Base-by-base conservation (phyloP, 2,329 filamentous ascomycete species). In the Cryphonectria nitschkei region DNA sequence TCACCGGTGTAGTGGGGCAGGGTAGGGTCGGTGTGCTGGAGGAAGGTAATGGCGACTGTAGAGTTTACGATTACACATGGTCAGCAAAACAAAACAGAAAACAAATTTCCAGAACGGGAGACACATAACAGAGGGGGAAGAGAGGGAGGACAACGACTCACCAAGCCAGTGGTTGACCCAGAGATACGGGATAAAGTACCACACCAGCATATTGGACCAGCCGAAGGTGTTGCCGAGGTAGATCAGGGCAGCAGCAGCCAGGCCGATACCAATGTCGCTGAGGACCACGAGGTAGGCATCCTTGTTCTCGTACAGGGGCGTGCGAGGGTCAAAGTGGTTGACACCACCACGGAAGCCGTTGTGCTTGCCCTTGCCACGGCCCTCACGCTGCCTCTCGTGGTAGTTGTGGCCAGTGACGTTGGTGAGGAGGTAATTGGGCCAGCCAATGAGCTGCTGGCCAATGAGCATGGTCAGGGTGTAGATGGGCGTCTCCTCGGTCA, bases 91-190 rank as follows among this genome's bases (percentile, higher is more conserved):
- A 4, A 37, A 26, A 26, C 26, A 26, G 26, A 34, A 29, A 34
- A 34, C 26, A 32, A 2, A 11, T 39, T 16, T 60, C 37, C 19
- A 13, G n/a, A 58, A 26, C 11, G 41, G 34, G 29, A 37, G 3
- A 63, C 39, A 22, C 8, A 46, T 8, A 22, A 39, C 56, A 63
- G 68, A 13, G 11, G 46, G 29, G 39, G 39, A 26, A 13, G 29
- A 41, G 39, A 26, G 11, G n/a, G 41, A 56, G 62, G 22, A 67
- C 70, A 69, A 67, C 3, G 13, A 88, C 93, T 87, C 90, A 96
- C 93, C 93, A 70, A 98, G 92, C 95, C 95, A 98, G 89, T 98
- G 94, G 89, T 98, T 97, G 70, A 98, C 95, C 95, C 95, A 98
- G 73, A 98, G 87, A 82, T 98, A 99, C 52, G 96, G 96, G 71